phyloP scores from a whole-genome alignment of 208 protist species.

The Naegleria fowleri region DNA sequence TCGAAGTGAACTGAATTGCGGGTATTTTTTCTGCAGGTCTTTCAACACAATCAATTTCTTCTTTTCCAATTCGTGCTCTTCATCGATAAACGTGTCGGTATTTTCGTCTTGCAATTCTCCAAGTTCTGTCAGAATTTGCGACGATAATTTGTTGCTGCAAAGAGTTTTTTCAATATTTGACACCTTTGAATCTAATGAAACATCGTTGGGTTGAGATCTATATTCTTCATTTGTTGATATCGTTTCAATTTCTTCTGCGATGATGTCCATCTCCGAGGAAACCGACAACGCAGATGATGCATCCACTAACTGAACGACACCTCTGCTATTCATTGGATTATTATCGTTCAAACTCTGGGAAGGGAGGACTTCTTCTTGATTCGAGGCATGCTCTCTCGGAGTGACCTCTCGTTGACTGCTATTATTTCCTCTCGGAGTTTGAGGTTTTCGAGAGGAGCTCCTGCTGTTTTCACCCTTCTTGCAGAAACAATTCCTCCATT shows the following conservation, averaged over 20 bases:
- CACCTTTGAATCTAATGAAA: neutral
- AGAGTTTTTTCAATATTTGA: neutral
- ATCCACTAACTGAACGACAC: neutral
- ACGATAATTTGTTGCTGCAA: neutral
- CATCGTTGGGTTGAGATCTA: neutral
- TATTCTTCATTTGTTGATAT: neutral
- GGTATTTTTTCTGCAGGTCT: neutral
- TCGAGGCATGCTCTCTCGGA: too few species aligned
- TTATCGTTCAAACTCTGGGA: neutral
- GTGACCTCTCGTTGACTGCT: too few species aligned
- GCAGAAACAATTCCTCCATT: too few species aligned
- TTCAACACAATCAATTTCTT: neutral
- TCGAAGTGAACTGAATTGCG: neutral
- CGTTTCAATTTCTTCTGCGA: neutral
- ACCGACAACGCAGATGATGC: neutral
- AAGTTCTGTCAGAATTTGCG: neutral
- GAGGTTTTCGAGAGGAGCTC: too few species aligned
- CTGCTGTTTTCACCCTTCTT: too few species aligned
- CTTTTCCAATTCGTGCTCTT: conserved; percentile 9
- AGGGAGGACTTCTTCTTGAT: too few species aligned
- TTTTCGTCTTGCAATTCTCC: neutral
- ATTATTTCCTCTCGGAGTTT: too few species aligned
- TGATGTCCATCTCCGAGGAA: neutral
- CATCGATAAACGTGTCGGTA: neutral
- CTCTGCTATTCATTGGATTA: neutral